Evolutionary conservation across 164 flowering plant genomes (phyloP).

Genomic region (Tetrastigma voinierianum): DNA sequence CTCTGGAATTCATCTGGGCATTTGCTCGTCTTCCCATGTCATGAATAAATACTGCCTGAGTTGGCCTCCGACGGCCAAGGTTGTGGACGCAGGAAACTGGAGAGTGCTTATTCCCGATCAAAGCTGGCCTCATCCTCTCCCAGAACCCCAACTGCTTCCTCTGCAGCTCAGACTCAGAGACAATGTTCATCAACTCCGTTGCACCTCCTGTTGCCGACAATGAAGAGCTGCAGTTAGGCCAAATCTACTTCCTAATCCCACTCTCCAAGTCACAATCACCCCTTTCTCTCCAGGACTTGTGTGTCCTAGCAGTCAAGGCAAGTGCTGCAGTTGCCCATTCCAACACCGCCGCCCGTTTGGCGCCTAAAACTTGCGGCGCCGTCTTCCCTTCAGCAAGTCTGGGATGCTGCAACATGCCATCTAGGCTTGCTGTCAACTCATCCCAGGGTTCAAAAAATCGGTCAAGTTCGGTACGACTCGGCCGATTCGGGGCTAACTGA

Average conservation of each 20-base stretch:
- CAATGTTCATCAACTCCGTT: slow-evolving; percentile 35
- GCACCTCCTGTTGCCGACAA: slow-evolving; percentile 30
- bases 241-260: slow-evolving; percentile 63
- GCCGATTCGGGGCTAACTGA: too few species aligned
- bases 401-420: too few species aligned
- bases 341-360: too few species aligned
- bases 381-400: too few species aligned
- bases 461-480: too few species aligned
- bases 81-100: slow-evolving; percentile 52
- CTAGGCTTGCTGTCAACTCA: too few species aligned
- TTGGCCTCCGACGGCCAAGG: slow-evolving; percentile 25
- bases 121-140: slow-evolving; percentile 33
- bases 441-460: too few species aligned
- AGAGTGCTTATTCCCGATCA: slow-evolving; percentile 44
- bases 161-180: slow-evolving; percentile 57
- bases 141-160: slow-evolving; percentile 49
- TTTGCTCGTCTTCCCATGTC: slow-evolving; percentile 35
- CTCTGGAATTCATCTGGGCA: slow-evolving; percentile 40
- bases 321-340: slow-evolving; percentile 26
- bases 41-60: background rate
- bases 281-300: slow-evolving; percentile 50
- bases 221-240: slow-evolving; percentile 48
- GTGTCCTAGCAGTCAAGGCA: slow-evolving; percentile 59
- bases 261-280: slow-evolving; percentile 26
- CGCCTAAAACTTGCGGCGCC: too few species aligned